Evolutionary conservation across 176 grass and related monocot genomes (phyloP).

Genomic region (Juncus inflexus): DNA sequence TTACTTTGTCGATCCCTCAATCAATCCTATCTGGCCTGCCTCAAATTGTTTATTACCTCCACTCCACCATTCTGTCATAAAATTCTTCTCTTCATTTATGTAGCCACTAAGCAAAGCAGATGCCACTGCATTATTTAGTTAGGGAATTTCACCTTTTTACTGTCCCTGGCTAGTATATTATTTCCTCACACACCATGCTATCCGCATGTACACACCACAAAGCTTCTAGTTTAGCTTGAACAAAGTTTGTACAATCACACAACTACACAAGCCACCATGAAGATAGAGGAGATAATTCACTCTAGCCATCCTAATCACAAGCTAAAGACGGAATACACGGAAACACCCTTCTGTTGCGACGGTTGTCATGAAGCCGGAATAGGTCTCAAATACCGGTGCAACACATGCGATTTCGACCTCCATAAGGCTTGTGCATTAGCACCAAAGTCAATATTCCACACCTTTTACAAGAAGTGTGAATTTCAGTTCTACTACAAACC

Average conservation of each 20-base stretch:
- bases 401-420: constrained; percentile 32
- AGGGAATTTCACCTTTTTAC: constrained; percentile 2
- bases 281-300: constrained; percentile 34
- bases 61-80: constrained; percentile 8
- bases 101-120: constrained; percentile 36
- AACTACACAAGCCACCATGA: constrained; percentile 18
- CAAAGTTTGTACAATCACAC: not conserved
- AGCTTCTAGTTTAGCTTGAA: too few relatives aligned
- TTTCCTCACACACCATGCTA: constrained; percentile 1
- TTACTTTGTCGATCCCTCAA: constrained; percentile 28
- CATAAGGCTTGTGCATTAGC: constrained; percentile 33
- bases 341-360: constrained; percentile 31
- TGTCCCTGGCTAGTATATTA: constrained; percentile 12
- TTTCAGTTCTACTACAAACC: constrained; percentile 26
- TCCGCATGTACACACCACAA: not conserved
- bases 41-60: constrained; percentile 9
- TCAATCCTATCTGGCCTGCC: constrained; percentile 2
- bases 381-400: constrained; percentile 36
- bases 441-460: constrained; percentile 21
- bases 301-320: constrained; percentile 34
- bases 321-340: constrained; percentile 37
- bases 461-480: constrained; percentile 33
- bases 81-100: constrained; percentile 29
- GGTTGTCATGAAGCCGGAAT: constrained; percentile 34
- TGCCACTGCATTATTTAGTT: constrained; percentile 24